Conservation (phyloP, 1,284 basidiomycete genomes). For the Naganishia liquefaciens region DNA sequence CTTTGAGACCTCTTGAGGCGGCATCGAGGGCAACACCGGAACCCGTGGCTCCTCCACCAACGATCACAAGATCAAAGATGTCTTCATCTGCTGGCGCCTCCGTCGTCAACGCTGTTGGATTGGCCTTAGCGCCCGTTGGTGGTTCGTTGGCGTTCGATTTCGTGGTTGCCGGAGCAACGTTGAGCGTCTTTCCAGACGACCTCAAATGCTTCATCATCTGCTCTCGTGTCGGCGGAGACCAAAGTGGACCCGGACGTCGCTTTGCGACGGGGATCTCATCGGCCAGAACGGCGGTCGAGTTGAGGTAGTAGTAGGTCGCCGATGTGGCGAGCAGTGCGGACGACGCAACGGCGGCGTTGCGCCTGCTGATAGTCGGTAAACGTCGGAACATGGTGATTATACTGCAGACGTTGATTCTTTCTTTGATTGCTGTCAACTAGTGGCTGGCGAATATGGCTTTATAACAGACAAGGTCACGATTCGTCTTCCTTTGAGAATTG, state of each 20-base stretch:
- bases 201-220: conserved; percentile 56
- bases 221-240: conserved; percentile 55
- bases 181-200: conserved; percentile 44
- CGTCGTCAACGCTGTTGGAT: conserved; percentile 39
- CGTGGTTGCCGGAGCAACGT: conserved; percentile 41
- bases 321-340: conserved; percentile 23
- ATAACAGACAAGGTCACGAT: no score
- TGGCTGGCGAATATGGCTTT: not conserved
- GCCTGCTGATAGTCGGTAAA: conserved; percentile 24
- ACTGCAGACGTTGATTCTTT: no score
- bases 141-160: conserved; percentile 43
- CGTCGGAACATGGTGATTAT: conserved; percentile 32
- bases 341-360: conserved; percentile 25
- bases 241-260: conserved; percentile 54
- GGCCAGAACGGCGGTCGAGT: conserved; percentile 17
- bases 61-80: conserved; percentile 81
- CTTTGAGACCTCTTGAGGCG: conserved; percentile 83
- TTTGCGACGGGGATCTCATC: conserved; percentile 41
- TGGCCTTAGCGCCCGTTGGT: conserved; percentile 36
- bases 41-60: conserved; percentile 89
- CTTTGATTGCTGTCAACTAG: not conserved
- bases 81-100: conserved; percentile 41
- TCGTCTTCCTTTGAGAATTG: not conserved
- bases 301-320: conserved; percentile 31
- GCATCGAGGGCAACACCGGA: conserved; percentile 94